Percentiles rank a stretch among this genome's conserved stretches.
Conservation (phyloP, 2,329 filamentous ascomycete genomes). For the Fusarium torulosum region DNA sequence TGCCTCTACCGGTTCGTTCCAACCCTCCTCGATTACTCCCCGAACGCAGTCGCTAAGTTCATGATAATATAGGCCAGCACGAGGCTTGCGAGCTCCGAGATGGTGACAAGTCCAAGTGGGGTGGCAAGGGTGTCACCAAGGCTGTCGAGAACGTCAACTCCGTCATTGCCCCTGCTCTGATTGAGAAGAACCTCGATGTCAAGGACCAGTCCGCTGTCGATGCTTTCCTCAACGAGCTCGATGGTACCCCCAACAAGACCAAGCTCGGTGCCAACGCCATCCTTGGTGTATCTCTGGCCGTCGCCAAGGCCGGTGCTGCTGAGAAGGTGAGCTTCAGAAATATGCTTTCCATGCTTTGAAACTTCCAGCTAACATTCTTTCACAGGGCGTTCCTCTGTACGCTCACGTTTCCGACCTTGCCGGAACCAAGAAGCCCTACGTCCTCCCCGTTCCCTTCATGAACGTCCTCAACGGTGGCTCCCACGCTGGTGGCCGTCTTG, state of each 20-base stretch:
- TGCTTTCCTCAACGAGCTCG: conserved; percentile 86
- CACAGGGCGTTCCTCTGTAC: conserved; percentile 82
- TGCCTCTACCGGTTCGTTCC: conserved; percentile 85
- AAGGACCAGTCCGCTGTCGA: conserved; percentile 89
- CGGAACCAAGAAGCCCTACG: conserved; percentile 91
- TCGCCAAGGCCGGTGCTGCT: conserved; percentile 90
- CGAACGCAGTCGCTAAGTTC: conserved; percentile 48
- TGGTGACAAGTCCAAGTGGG: conserved; percentile 88
- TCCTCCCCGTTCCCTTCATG: conserved; percentile 92
- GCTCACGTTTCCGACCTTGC: conserved; percentile 89
- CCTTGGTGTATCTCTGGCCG: conserved; percentile 84
- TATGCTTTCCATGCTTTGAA: conserved; percentile 4
- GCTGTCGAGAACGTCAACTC: conserved; percentile 89
- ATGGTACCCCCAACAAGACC: conserved; percentile 87
- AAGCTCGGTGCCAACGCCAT: conserved; percentile 91
- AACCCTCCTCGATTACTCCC: conserved; percentile 41
- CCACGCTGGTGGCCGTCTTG: conserved; percentile 95
- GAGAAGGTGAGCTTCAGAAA: conserved; percentile 71
- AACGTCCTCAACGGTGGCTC: conserved; percentile 94
- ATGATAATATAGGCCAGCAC: conserved; percentile 75
- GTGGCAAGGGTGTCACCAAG: conserved; percentile 87
- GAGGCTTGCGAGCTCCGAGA: conserved; percentile 93
- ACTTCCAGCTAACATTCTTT: conserved; percentile 28
- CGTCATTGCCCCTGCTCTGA: conserved; percentile 82
- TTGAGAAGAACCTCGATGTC: conserved; percentile 85